These are phyloP conservation scores for Penicillium argentinense DNA, from an alignment of 495 filamentous ascomycete genomes.

Conservation along the genomic window DNA sequence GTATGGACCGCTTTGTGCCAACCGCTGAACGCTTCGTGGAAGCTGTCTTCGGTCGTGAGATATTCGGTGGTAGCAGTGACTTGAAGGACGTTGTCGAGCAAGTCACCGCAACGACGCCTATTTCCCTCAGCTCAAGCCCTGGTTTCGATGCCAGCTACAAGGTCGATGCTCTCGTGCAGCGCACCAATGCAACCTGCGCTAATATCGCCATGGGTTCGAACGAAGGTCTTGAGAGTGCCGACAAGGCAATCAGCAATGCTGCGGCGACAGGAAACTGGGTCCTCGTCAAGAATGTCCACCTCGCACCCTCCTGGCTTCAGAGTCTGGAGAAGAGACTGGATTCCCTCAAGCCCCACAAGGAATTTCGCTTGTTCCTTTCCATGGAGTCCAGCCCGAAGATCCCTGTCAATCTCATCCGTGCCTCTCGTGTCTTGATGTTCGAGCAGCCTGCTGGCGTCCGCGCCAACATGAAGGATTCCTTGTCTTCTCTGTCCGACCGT, in stretches of 20 bases:
- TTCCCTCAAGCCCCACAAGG: conserved; percentile 87
- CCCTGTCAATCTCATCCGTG: conserved; percentile 90
- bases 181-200: conserved; percentile 75
- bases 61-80: conserved; percentile 81
- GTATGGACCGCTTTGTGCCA: conserved; percentile 92
- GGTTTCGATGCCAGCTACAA: conserved; percentile 99
- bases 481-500: conserved; percentile 77
- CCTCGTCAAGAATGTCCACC: conserved; percentile 97
- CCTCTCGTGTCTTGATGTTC: conserved; percentile 93
- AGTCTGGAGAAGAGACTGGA: conserved; percentile 95
- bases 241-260: conserved; percentile 92
- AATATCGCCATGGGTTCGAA: conserved; percentile 99
- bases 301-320: conserved; percentile 93
- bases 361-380: conserved; percentile 94
- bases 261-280: conserved; percentile 95
- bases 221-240: conserved; percentile 85
- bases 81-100: conserved; percentile 81
- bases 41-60: conserved; percentile 81
- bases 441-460: conserved; percentile 95
- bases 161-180: conserved; percentile 90
- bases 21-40: conserved; percentile 84
- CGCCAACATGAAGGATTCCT: conserved; percentile 98
- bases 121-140: conserved; percentile 88
- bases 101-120: conserved; percentile 79
- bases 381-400: conserved; percentile 98